These are phyloP conservation scores for Camellia japonica DNA, from an alignment of 148 eudicot genomes.

Conservation along the genomic window DNA sequence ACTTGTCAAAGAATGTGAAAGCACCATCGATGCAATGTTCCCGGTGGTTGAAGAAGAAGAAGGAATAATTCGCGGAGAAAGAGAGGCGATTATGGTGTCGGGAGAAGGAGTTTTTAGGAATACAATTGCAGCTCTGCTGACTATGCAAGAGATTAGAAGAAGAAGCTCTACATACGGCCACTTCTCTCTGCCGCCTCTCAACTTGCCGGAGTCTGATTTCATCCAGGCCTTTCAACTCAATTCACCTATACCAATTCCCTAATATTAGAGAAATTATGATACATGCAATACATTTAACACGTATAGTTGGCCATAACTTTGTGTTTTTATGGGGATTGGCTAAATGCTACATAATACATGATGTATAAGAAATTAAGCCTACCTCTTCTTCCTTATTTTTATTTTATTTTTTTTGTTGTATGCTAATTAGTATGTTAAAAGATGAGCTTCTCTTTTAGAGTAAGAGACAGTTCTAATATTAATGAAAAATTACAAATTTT, in stretches of 20 bases:
- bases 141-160: not conserved
- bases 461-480: too few species aligned
- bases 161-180: too few species aligned
- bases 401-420: too few species aligned
- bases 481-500: too few species aligned
- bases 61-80: not conserved
- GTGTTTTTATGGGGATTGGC: not conserved
- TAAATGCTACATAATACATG: not conserved
- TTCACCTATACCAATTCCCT: constrained; percentile 11
- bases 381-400: too few species aligned
- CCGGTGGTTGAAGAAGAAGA: too few species aligned
- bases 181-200: too few species aligned
- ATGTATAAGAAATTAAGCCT: not conserved
- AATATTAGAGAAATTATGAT: not conserved
- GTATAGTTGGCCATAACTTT: not conserved
- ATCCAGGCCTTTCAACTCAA: constrained; percentile 12
- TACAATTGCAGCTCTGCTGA: constrained; percentile 8
- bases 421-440: too few species aligned
- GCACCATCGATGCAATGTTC: too few species aligned
- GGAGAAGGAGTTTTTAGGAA: constrained; percentile 13
- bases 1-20: too few species aligned
- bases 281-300: not conserved
- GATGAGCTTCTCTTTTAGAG: too few species aligned
- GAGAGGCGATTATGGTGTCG: not conserved
- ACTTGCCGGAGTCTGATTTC: not conserved